These are phyloP conservation scores for Rhizomucor pusillus DNA, from an alignment of 371 early-diverging fungal genomes.

Conservation along the genomic window DNA sequence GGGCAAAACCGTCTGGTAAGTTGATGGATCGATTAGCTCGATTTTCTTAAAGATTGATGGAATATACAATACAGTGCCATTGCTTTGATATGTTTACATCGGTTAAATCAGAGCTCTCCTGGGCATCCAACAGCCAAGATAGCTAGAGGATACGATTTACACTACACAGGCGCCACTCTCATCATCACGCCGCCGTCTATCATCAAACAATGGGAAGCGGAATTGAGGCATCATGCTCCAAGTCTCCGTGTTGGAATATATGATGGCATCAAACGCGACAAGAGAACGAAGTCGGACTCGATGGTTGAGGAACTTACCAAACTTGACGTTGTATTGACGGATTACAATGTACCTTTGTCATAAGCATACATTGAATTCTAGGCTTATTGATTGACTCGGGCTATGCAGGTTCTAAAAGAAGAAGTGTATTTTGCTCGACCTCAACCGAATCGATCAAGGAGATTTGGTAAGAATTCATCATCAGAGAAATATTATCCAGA, in stretches of 20 bases:
- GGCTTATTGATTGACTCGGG: neutral
- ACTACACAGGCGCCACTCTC: conserved; percentile 47
- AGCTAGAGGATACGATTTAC: conserved; percentile 8
- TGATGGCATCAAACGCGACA: conserved; percentile 16
- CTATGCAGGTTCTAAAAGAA: conserved; percentile 32
- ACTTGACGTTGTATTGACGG: conserved; percentile 59
- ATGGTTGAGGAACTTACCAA: conserved; percentile 26
- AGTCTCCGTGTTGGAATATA: conserved; percentile 28
- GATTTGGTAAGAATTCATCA: conserved; percentile 22
- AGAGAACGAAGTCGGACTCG: conserved; percentile 7
- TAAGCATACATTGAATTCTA: neutral
- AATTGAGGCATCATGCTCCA: conserved; percentile 53
- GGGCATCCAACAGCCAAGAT: neutral
- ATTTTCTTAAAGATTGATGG: no score
- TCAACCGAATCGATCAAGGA: conserved; percentile 22
- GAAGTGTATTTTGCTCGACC: conserved; percentile 50
- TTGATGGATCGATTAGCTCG: neutral
- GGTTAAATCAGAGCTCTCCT: conserved; percentile 3
- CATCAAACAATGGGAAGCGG: conserved; percentile 62
- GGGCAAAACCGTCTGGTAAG: conserved; percentile 68
- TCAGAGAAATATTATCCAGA: no score
- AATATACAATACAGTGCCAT: conserved; percentile 49
- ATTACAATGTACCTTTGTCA: conserved; percentile 40
- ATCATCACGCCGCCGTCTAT: conserved; percentile 65
- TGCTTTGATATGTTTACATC: conserved; percentile 39